A percentile compares a stretch with the other conserved stretches of the same genome.
Conservation (phyloP, 2,329 filamentous ascomycete species). For the Purpureocillium takamizusanense region DNA sequence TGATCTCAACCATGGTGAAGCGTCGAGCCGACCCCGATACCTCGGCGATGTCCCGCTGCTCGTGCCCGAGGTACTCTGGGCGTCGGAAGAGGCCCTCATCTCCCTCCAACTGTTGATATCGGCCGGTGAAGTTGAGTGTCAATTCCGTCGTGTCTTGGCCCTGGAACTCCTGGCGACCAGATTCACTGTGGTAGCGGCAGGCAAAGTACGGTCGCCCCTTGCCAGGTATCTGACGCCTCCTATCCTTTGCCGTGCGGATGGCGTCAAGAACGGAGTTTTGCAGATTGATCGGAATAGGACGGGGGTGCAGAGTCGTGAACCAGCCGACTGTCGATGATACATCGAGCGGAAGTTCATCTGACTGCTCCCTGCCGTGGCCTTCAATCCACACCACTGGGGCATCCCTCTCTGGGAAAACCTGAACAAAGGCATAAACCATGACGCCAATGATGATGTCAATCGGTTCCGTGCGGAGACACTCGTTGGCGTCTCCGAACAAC, state of each 20-base stretch:
- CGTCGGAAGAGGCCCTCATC: slow-evolving; percentile 13
- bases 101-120: slow-evolving; percentile 31
- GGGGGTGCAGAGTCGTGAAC: slow-evolving; percentile 33
- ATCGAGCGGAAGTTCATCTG: slow-evolving; percentile 15
- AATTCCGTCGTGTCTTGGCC: slow-evolving; percentile 32
- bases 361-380: slow-evolving; percentile 29
- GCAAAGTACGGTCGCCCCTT: slow-evolving; percentile 31
- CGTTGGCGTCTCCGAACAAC: slow-evolving; percentile 16
- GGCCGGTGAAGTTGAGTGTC: slow-evolving; percentile 37
- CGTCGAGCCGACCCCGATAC: not conserved
- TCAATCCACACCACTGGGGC: slow-evolving; percentile 28
- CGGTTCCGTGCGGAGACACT: slow-evolving; percentile 21
- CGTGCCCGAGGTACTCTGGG: not conserved
- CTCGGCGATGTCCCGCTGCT: not conserved
- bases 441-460: slow-evolving; percentile 29
- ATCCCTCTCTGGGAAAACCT: slow-evolving; percentile 22
- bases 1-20: slow-evolving; percentile 4
- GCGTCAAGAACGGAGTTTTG: slow-evolving; percentile 3
- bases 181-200: slow-evolving; percentile 18
- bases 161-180: slow-evolving; percentile 18
- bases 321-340: slow-evolving; percentile 32
- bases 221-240: slow-evolving; percentile 19
- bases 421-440: slow-evolving; percentile 22
- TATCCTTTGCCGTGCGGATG: slow-evolving; percentile 22
- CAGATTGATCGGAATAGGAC: slow-evolving; percentile 10